phyloP scores from a whole-genome alignment of 306 rosid species.

The Casuarina equisetifolia region DNA sequence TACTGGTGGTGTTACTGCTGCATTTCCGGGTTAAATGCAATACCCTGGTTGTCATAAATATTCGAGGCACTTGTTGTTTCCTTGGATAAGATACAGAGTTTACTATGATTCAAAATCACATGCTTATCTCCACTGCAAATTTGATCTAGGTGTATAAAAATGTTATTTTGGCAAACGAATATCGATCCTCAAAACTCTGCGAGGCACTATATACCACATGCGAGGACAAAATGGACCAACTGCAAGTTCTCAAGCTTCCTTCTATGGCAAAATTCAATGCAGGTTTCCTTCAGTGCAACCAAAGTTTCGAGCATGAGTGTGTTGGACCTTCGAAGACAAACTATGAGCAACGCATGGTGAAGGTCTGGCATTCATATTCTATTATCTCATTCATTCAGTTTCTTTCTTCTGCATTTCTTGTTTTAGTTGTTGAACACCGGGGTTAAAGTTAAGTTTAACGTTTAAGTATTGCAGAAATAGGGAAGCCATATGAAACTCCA shows the following conservation, averaged over 20 bases:
- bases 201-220: constrained; percentile 77
- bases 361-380: constrained; percentile 45
- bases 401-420: background rate
- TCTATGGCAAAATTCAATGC: constrained; percentile 96
- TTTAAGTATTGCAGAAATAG: background rate
- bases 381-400: background rate
- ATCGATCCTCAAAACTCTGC: constrained; percentile 84
- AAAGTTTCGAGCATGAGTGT: constrained; percentile 70
- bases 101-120: background rate
- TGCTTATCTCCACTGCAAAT: constrained; percentile 21
- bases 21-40: background rate
- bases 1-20: background rate
- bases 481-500: background rate
- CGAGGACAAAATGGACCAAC: constrained; percentile 92
- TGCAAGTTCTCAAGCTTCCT: constrained; percentile 89
- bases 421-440: constrained; percentile 1
- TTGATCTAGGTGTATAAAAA: constrained; percentile 57
- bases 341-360: constrained; percentile 78
- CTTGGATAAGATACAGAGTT: background rate
- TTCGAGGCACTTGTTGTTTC: background rate
- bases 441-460: constrained; percentile 13
- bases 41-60: background rate
- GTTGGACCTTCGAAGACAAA: constrained; percentile 83
- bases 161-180: constrained; percentile 62
- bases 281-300: constrained; percentile 81